phyloP scores from a whole-genome alignment of 352 stramenopile genomes.

The Globisporangium spinosum region DNA sequence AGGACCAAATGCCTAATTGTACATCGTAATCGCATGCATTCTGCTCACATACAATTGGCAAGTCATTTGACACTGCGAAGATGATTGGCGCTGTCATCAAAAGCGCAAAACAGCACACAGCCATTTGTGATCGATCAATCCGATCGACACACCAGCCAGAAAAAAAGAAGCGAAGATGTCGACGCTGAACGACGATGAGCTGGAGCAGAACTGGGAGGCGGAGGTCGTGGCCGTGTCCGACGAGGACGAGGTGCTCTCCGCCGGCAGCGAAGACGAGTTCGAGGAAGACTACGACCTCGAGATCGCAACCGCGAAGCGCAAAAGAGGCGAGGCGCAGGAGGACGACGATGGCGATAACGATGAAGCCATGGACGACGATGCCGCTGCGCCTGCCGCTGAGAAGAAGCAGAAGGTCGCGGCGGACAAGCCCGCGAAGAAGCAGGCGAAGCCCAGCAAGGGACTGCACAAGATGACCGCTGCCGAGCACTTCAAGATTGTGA shows the following conservation, averaged over 20 bases:
- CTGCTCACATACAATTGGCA: not conserved
- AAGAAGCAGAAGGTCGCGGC: constrained; percentile 57
- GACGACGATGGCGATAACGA: constrained; percentile 27
- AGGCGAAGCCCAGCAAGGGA: constrained; percentile 49
- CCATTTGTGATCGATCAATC: not conserved
- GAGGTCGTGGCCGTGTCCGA: constrained; percentile 37
- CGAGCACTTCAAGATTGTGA: constrained; percentile 83
- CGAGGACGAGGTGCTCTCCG: constrained; percentile 50
- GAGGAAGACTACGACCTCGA: constrained; percentile 68
- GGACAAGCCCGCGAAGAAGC: not conserved
- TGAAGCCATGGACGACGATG: constrained; percentile 2
- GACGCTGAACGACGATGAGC: constrained; percentile 52
- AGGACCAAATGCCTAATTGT: not conserved
- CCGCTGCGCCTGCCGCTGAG: constrained; percentile 12
- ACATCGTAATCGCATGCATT: not conserved
- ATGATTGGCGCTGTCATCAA: not conserved
- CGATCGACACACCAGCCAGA: not conserved
- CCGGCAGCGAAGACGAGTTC: constrained; percentile 79
- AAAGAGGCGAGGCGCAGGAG: constrained; percentile 27
- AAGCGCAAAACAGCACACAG: not conserved
- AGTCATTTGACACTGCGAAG: not conserved
- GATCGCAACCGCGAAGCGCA: constrained; percentile 43
- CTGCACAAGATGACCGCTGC: constrained; percentile 72
- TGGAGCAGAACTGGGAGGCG: constrained; percentile 61
- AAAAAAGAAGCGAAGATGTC: constrained; percentile 9